These are phyloP conservation scores for Trichosanthes truncata DNA, from an alignment of 306 rosid genomes.

Conservation along the genomic window DNA sequence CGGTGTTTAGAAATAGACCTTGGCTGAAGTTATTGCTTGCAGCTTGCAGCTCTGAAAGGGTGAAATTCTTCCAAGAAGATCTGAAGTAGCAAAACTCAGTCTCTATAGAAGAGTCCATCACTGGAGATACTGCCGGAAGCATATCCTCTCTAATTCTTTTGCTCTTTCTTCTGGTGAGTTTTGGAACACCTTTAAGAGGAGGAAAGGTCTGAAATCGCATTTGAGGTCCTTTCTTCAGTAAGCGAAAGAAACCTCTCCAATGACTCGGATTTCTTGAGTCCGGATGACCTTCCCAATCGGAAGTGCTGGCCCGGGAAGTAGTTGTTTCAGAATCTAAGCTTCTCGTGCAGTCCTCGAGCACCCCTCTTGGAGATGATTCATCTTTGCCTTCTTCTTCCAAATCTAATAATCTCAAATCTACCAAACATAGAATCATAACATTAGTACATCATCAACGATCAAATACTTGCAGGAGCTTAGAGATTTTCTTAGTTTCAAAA, in stretches of 20 bases:
- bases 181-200: conserved; percentile 42
- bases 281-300: conserved; percentile 36
- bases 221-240: conserved; percentile 60
- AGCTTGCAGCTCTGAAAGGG: conserved; percentile 41
- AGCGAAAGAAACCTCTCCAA: conserved; percentile 51
- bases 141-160: conserved; percentile 57
- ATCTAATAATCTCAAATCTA: conserved; percentile 37
- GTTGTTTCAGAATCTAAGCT: conserved; percentile 39
- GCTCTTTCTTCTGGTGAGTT: conserved; percentile 62
- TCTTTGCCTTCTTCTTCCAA: conserved; percentile 25
- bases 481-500: not conserved
- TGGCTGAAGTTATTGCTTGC: conserved; percentile 73
- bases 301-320: conserved; percentile 55
- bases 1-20: conserved; percentile 29
- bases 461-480: not conserved
- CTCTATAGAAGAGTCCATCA: conserved; percentile 32
- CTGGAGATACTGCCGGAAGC: conserved; percentile 40
- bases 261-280: conserved; percentile 22
- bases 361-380: conserved; percentile 27
- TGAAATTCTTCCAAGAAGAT: conserved; percentile 75
- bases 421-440: not conserved
- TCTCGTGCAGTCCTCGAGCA: conserved; percentile 19
- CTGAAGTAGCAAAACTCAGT: conserved; percentile 48
- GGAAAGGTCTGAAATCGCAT: conserved; percentile 44
- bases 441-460: not conserved